Percentiles rank a stretch among this genome's conserved stretches.
Conservation (phyloP, 2,329 filamentous ascomycete species). For the Colletotrichum musae region DNA sequence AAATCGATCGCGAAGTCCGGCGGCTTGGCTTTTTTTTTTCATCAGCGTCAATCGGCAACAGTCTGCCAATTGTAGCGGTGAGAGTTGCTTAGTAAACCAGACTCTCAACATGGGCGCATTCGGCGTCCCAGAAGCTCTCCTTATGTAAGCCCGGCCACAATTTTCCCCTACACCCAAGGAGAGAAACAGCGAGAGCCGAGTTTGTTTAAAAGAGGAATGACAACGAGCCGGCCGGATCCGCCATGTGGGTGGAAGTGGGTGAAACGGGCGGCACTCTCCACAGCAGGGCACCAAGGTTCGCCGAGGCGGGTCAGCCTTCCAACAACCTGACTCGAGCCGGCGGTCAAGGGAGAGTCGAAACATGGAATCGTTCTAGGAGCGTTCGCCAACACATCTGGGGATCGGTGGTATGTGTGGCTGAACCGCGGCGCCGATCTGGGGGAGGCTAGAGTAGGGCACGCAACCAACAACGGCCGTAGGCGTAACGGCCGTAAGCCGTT, state of each 20-base stretch:
- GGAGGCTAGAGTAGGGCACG: not conserved
- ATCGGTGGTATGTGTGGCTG: not conserved
- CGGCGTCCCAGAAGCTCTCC: too few relatives aligned
- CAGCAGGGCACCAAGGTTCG: not conserved
- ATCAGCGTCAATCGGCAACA: not conserved
- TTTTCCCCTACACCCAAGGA: not conserved
- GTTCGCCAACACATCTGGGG: too few relatives aligned
- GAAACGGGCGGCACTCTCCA: not conserved
- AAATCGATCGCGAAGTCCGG: not conserved
- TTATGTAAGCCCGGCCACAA: too few relatives aligned
- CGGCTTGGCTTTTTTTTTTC: not conserved
- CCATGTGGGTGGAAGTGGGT: not conserved
- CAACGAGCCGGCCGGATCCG: too few relatives aligned
- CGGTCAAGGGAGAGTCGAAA: not conserved
- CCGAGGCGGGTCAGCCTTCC: not conserved
- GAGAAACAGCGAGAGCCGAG: not conserved
- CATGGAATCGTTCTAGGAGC: not conserved
- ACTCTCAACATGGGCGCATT: too few relatives aligned
- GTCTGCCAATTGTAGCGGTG: too few relatives aligned
- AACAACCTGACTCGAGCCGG: not conserved
- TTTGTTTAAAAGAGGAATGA: too few relatives aligned
- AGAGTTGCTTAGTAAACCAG: too few relatives aligned
- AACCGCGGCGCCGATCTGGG: not conserved
- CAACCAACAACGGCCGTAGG: not conserved
- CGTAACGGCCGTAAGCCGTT: not conserved